A percentile compares a stretch with the other conserved stretches of the same genome.
Conservation (phyloP, 352 stramenopile genomes). For the Phytophthora fragariaefolia region DNA sequence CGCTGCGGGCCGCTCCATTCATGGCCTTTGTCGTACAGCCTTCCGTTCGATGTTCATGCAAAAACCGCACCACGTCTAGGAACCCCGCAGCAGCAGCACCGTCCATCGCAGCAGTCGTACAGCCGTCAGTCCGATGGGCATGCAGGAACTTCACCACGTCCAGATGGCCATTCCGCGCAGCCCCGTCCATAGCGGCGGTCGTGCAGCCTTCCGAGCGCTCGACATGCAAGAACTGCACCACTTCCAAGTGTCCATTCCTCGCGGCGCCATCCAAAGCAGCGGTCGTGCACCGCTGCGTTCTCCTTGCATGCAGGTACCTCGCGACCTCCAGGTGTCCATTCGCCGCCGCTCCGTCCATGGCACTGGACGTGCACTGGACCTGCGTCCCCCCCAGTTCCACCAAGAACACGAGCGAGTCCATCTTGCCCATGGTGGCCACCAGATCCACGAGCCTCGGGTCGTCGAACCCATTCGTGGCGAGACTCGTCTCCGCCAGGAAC, state of each 20-base stretch:
- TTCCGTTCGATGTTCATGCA: constrained; percentile 43
- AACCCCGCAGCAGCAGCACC: constrained; percentile 35
- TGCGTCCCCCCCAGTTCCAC: constrained; percentile 6
- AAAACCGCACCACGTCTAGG: constrained; percentile 37
- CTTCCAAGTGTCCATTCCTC: constrained; percentile 38
- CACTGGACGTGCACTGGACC: constrained; percentile 25
- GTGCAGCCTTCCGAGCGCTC: constrained; percentile 39
- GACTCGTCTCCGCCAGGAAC: constrained; percentile 17
- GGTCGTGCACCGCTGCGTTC: constrained; percentile 39
- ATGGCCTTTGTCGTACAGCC: constrained; percentile 43
- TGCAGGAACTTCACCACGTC: constrained; percentile 40
- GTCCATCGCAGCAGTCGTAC: constrained; percentile 46
- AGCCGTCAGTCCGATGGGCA: constrained; percentile 32
- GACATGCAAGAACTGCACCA: constrained; percentile 43
- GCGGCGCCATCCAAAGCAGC: constrained; percentile 51
- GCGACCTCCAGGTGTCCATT: constrained; percentile 50
- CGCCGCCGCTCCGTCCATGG: constrained; percentile 42
- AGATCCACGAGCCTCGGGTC: constrained; percentile 35
- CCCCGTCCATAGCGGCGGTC: constrained; percentile 33
- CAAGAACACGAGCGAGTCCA: constrained; percentile 28
- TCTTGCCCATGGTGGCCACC: constrained; percentile 34
- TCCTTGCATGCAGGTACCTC: constrained; percentile 34
- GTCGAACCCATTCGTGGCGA: constrained; percentile 30
- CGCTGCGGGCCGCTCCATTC: constrained; percentile 37
- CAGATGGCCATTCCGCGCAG: constrained; percentile 33